These are phyloP conservation scores for Ceratobasidium sp. DNA, from an alignment of 1,284 basidiomycete species.

Conservation along the genomic window DNA sequence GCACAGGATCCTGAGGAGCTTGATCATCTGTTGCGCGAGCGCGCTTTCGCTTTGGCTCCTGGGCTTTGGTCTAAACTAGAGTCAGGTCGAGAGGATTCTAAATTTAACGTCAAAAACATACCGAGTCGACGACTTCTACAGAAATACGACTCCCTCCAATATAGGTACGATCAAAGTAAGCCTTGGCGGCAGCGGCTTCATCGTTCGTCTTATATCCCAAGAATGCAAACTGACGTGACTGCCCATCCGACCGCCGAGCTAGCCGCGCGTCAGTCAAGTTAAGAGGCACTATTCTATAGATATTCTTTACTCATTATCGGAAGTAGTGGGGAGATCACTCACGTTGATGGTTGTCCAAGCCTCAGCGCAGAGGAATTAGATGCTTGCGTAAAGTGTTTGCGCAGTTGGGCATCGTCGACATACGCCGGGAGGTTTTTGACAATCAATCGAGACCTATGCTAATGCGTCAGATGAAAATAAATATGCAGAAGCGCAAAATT, in stretches of 20 bases:
- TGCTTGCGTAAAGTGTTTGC: constrained; percentile 71
- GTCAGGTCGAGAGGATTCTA: not conserved
- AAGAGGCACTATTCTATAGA: constrained; percentile 55
- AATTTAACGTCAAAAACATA: constrained; percentile 55
- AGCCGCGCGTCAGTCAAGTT: constrained; percentile 88
- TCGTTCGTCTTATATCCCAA: constrained; percentile 87
- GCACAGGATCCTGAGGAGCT: constrained; percentile 51
- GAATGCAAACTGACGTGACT: constrained; percentile 90
- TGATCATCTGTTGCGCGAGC: not conserved
- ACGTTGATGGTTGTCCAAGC: constrained; percentile 71
- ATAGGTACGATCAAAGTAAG: constrained; percentile 91
- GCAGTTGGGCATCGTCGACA: constrained; percentile 75
- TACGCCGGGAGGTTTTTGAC: constrained; percentile 89
- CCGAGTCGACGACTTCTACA: constrained; percentile 83
- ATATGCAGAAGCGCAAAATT: not conserved
- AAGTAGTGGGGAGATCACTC: constrained; percentile 48
- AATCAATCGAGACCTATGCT: constrained; percentile 87
- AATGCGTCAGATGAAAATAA: not conserved
- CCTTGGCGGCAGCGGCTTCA: constrained; percentile 81
- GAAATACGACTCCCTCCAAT: constrained; percentile 80
- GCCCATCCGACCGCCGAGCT: constrained; percentile 79
- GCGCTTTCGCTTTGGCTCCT: constrained; percentile 48
- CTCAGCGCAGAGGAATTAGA: constrained; percentile 58
- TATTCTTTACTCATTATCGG: constrained; percentile 47
- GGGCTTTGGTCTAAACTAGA: constrained; percentile 27